These are phyloP conservation scores for Tubosaeta brunneosetosa DNA, from an alignment of 768 basidiomycete genomes.

Conservation along the genomic window DNA sequence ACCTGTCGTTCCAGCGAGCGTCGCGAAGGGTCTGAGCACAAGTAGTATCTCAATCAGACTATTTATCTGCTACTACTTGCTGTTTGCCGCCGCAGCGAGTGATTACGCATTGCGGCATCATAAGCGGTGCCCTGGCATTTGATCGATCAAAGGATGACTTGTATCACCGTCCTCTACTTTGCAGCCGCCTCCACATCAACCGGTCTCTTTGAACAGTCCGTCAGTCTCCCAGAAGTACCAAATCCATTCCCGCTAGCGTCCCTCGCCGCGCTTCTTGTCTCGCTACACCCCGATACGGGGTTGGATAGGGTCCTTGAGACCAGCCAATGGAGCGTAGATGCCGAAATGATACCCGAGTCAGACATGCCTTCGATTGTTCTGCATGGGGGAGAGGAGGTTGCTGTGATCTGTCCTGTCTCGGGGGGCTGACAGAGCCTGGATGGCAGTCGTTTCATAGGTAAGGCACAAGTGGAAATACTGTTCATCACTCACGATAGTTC, in stretches of 20 bases:
- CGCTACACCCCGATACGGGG: slow-evolving; percentile 46
- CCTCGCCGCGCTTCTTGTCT: slow-evolving; percentile 33
- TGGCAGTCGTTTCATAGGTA: too few species aligned
- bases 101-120: too few species aligned
- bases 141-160: too few species aligned
- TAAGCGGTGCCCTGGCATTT: too few species aligned
- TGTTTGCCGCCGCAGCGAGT: too few species aligned
- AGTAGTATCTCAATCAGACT: too few species aligned
- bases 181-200: slow-evolving; percentile 58
- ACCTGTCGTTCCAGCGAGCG: slow-evolving; percentile 2
- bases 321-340: slow-evolving; percentile 74
- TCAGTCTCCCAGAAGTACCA: slow-evolving; percentile 39
- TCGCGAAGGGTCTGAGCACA: too few species aligned
- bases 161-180: too few species aligned
- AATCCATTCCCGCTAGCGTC: slow-evolving; percentile 39
- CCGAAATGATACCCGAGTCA: slow-evolving; percentile 69
- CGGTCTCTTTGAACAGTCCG: slow-evolving; percentile 48
- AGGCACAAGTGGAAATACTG: too few species aligned
- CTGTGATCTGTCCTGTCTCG: slow-evolving; percentile 77
- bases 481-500: too few species aligned
- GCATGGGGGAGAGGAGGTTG: slow-evolving; percentile 71
- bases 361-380: slow-evolving; percentile 37
- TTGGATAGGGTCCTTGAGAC: slow-evolving; percentile 33
- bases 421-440: slow-evolving; percentile 41
- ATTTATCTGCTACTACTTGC: too few species aligned